Percentiles rank a stretch among this genome's conserved stretches.
Evolutionary conservation across 768 basidiomycete species (phyloP).

Genomic region (Coprinopsis cinerea): DNA sequence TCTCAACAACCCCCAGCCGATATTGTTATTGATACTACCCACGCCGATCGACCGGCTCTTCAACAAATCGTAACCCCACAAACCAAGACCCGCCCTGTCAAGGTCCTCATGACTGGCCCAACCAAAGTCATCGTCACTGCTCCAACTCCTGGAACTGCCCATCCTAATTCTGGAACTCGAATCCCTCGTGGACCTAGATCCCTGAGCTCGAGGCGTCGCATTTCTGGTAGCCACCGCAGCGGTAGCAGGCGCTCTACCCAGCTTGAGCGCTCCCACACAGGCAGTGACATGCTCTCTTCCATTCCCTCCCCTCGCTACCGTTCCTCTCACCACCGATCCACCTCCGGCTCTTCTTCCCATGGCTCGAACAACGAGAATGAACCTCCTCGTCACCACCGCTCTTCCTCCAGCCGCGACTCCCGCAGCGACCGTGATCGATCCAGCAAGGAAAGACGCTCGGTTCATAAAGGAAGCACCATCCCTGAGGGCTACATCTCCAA

Average conservation of each 20-base stretch:
- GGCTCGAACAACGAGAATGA: background rate
- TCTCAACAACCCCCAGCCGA: background rate
- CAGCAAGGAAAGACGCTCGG: background rate
- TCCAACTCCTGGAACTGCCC: constrained; percentile 38
- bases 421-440: background rate
- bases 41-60: background rate
- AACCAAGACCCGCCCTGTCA: constrained; percentile 19
- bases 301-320: constrained; percentile 6
- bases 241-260: background rate
- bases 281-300: constrained; percentile 5
- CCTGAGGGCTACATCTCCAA: background rate
- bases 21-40: background rate
- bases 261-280: background rate
- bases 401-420: too few species aligned
- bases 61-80: background rate
- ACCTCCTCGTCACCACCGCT: background rate
- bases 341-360: background rate
- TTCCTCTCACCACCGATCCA: background rate
- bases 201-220: background rate
- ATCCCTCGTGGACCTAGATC: constrained; percentile 4
- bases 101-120: constrained; percentile 40
- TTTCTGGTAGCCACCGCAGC: background rate
- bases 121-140: constrained; percentile 50
- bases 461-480: background rate
- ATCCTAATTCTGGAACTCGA: background rate